A percentile compares a stretch with the other conserved stretches of the same genome.
phyloP scores from a whole-genome alignment of 2,329 filamentous ascomycete genomes.

The Ramularia endophylla region DNA sequence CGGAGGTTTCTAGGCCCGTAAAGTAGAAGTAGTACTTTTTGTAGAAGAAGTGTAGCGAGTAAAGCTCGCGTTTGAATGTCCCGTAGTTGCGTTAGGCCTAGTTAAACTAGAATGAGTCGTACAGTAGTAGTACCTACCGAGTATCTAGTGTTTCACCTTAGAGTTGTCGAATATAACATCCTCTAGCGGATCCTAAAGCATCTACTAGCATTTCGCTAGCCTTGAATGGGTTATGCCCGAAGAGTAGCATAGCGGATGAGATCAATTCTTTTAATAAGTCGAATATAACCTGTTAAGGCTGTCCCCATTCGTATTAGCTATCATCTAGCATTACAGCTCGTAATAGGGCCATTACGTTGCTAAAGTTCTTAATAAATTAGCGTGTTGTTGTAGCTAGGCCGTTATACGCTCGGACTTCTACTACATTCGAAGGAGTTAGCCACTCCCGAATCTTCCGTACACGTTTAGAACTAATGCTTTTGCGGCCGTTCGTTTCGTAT shows the following conservation, averaged over 20 bases:
- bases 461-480: not conserved
- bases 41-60: too few species aligned
- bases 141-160: too few species aligned
- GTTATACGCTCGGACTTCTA: not conserved
- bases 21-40: too few species aligned
- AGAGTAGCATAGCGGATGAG: not conserved
- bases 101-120: slow-evolving; percentile 3
- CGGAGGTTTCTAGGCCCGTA: too few species aligned
- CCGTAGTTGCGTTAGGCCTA: too few species aligned
- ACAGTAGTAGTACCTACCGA: slow-evolving; percentile 4
- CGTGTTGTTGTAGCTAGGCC: not conserved
- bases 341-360: not conserved
- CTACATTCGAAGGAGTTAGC: not conserved
- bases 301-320: slow-evolving; percentile 1
- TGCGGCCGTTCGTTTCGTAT: not conserved
- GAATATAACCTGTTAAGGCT: slow-evolving; percentile 1
- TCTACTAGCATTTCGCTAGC: slow-evolving; percentile 3
- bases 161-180: not conserved
- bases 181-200: not conserved
- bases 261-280: slow-evolving; percentile 2
- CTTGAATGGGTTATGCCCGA: not conserved
- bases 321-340: not conserved
- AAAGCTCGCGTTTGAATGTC: too few species aligned
- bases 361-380: slow-evolving; percentile 4
- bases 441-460: not conserved